Percentiles rank a stretch among this genome's conserved stretches.
phyloP scores from a whole-genome alignment of 176 grass and related monocot species.

The Leersia perrieri region DNA sequence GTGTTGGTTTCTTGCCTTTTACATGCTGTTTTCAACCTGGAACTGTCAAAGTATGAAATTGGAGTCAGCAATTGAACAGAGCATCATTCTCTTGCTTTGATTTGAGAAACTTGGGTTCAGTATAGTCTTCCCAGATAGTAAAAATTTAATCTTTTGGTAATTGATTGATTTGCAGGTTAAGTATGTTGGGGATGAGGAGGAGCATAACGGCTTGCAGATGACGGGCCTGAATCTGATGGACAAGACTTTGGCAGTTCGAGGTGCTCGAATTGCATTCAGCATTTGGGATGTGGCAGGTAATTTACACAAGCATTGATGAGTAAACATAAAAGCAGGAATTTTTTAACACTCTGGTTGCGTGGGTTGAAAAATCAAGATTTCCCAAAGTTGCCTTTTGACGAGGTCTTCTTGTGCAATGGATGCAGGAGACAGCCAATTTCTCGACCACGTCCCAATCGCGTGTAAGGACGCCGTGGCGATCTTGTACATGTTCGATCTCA shows the following conservation, averaged over 20 bases:
- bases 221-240: slow-evolving; percentile 96
- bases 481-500: slow-evolving; percentile 98
- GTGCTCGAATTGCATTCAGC: slow-evolving; percentile 71
- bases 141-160: not conserved
- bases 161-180: slow-evolving; percentile 65
- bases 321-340: not conserved
- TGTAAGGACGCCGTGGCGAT: slow-evolving; percentile 93
- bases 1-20: not conserved
- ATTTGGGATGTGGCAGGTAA: slow-evolving; percentile 98
- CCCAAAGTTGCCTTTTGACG: not conserved
- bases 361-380: not conserved
- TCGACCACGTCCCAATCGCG: slow-evolving; percentile 79
- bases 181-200: slow-evolving; percentile 78
- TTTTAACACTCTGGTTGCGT: not conserved
- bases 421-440: slow-evolving; percentile 61
- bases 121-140: not conserved
- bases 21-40: not conserved
- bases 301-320: not conserved
- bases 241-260: slow-evolving; percentile 67
- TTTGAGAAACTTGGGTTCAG: not conserved
- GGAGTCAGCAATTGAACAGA: not conserved
- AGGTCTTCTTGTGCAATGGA: slow-evolving; percentile 13
- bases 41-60: not conserved
- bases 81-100: not conserved
- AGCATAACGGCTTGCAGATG: slow-evolving; percentile 79